Evolutionary conservation across 768 basidiomycete species (phyloP), one percentile per base, ranked within the genome.

Genomic region (Suillus spraguei): DNA sequence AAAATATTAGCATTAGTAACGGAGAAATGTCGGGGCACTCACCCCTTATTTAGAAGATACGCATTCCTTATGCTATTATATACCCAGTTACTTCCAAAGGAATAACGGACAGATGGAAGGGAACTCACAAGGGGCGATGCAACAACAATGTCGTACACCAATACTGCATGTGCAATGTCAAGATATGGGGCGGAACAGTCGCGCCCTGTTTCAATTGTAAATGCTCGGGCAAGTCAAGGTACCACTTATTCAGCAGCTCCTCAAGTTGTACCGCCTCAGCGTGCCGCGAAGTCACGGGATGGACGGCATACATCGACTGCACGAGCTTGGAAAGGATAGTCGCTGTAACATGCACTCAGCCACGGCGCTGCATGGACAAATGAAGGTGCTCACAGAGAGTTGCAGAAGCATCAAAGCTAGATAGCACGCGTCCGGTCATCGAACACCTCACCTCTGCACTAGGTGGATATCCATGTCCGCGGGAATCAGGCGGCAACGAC

Each of bases 131-230:
- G 13, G 91, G 91, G 20, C 91, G 84, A 72, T 93, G 91, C 58
- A 93, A 75, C 35, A 94, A 71, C 38, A 94, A 72, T 28, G 88
- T 85, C 13, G 90, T 85, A 70, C 89, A 91, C 92, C 92, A 94
- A 70, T 92, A 93, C 69, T 91, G 89, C 90, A 93, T 89, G 70
- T 93, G 91, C 58, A 94, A 77, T 46, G 88, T 89, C 62, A 93
- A 76, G 32, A 91, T 76, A 66, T 91, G 87, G 5, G 91, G 90
- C 2, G 82, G 82, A 7, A 84, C 84, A 22, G 79, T 71, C 17
- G 74, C 22, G 17, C 80, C 82, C 32, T 83, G 76, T 65, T 90
- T 88, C 67, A 85, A 86, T 44, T 87, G 84, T 36, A 94, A 75
- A 70, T 91, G 85, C 47, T 85, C 83, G 0, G 89, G 87, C 3